Conservation (phyloP, 2,329 filamentous ascomycete species). For the Erysiphe pulchra region DNA sequence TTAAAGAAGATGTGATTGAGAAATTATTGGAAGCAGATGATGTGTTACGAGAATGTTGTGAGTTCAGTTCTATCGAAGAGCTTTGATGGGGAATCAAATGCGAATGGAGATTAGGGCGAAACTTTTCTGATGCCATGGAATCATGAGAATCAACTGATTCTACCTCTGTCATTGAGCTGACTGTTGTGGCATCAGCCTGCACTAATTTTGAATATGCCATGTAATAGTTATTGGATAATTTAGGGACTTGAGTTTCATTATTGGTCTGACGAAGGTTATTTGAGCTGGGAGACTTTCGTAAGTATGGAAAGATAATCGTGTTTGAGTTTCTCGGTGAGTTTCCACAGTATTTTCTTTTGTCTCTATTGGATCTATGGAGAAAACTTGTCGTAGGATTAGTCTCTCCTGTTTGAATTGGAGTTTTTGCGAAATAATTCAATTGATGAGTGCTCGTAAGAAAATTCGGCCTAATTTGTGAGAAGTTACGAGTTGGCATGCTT, state of each 20-base stretch:
- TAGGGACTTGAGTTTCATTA: not conserved
- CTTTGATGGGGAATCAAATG: not conserved
- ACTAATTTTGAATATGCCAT: too few species aligned
- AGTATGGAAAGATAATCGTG: not conserved
- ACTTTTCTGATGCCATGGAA: not conserved
- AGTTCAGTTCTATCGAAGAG: not conserved
- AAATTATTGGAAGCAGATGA: not conserved
- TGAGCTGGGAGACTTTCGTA: not conserved
- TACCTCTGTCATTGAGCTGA: too few species aligned
- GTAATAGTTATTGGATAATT: too few species aligned
- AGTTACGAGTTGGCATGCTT: constrained; percentile 16
- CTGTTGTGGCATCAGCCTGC: too few species aligned
- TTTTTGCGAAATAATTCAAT: not conserved
- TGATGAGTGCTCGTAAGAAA: not conserved
- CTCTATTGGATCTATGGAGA: too few species aligned
- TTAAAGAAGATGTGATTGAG: not conserved
- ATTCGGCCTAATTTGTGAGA: not conserved
- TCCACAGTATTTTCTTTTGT: too few species aligned
- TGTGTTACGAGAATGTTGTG: not conserved
- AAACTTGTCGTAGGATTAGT: not conserved
- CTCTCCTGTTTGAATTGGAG: not conserved
- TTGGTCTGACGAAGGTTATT: not conserved
- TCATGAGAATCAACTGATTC: too few species aligned
- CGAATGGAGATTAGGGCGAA: not conserved
- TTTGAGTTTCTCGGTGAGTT: too few species aligned